A percentile compares a stretch with the other conserved stretches of the same genome.
Evolutionary conservation across 257 asterid genomes (phyloP).

Genomic region (Cruciata laevipes): DNA sequence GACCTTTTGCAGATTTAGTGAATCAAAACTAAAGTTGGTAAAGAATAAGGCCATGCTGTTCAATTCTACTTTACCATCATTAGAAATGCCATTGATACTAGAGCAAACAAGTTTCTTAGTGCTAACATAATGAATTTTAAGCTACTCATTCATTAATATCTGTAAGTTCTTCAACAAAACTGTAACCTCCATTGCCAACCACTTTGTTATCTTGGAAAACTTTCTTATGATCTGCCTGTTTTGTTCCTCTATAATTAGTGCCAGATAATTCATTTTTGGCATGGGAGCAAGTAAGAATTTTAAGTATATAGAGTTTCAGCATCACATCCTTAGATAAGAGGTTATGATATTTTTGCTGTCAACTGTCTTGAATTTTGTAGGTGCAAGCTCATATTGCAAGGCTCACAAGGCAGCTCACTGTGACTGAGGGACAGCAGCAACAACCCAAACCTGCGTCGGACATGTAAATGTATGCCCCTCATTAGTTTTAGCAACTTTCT

Average conservation of each 20-base stretch:
- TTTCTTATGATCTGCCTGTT: not conserved
- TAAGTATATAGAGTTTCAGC: not conserved
- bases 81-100: not conserved
- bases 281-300: not conserved
- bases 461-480: conserved; percentile 30
- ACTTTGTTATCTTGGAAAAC: not conserved
- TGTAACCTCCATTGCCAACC: not conserved
- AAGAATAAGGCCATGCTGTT: not conserved
- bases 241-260: not conserved
- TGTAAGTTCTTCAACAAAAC: not conserved
- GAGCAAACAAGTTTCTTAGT: not conserved
- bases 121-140: not conserved
- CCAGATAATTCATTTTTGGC: not conserved
- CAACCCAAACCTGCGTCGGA: conserved; percentile 52
- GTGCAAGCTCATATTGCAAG: conserved; percentile 88
- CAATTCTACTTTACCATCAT: not conserved
- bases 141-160: not conserved
- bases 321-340: conserved; percentile 11
- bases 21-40: not conserved
- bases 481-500: conserved; percentile 15
- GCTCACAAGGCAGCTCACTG: conserved; percentile 65
- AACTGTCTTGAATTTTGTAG: conserved; percentile 30
- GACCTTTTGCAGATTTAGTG: not conserved
- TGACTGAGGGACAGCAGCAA: conserved; percentile 59
- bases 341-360: not conserved